A percentile compares a stretch with the other conserved stretches of the same genome.
phyloP scores from a whole-genome alignment of 1,284 basidiomycete species.

The Mycena citricolor region DNA sequence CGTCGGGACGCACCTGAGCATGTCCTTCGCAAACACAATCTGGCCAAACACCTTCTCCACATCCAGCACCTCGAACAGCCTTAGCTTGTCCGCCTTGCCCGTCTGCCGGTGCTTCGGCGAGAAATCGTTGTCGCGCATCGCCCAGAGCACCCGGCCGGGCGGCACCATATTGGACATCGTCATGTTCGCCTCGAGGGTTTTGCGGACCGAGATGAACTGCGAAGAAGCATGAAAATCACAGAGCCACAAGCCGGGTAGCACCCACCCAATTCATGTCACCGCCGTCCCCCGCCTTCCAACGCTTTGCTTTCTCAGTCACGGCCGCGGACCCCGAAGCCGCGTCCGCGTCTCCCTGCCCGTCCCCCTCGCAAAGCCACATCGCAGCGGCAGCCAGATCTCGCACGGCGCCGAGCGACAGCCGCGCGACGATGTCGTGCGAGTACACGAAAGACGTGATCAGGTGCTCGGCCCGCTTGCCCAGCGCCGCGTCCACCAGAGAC shows the following conservation, averaged over 20 bases:
- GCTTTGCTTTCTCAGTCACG: conserved; percentile 58
- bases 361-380: conserved; percentile 76
- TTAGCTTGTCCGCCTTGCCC: conserved; percentile 38
- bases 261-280: conserved; percentile 67
- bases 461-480: conserved; percentile 54
- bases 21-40: conserved; percentile 77
- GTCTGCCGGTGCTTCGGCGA: conserved; percentile 48
- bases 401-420: conserved; percentile 76
- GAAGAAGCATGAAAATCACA: conserved; percentile 12
- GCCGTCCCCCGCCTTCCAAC: conserved; percentile 53
- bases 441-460: conserved; percentile 79
- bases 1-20: conserved; percentile 66
- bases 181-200: conserved; percentile 86
- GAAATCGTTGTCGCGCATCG: conserved; percentile 66
- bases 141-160: conserved; percentile 79
- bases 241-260: conserved; percentile 12
- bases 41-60: conserved; percentile 77
- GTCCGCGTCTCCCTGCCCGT: conserved; percentile 43
- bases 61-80: conserved; percentile 73
- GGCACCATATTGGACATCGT: conserved; percentile 72
- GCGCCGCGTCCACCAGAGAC: conserved; percentile 57
- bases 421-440: conserved; percentile 79
- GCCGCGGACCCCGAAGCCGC: conserved; percentile 48
- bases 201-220: conserved; percentile 75
- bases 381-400: conserved; percentile 75